Percentiles rank a stretch among this genome's conserved stretches.
Evolutionary conservation across 148 eudicot genomes (phyloP).

Genomic region (Arctostaphylos glauca): DNA sequence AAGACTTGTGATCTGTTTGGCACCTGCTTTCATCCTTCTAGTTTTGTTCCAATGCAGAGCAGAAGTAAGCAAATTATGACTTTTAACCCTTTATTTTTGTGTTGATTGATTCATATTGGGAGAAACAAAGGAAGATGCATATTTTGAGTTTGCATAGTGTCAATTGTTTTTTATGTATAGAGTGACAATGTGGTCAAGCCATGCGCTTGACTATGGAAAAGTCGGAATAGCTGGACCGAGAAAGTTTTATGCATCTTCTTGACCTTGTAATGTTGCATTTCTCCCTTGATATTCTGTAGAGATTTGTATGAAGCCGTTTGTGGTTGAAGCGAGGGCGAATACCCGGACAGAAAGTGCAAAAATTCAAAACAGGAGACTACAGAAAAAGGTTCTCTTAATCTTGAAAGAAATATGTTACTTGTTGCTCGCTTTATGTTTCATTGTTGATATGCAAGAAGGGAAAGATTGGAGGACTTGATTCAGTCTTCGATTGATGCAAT

Average conservation of each 20-base stretch:
- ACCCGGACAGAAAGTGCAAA: conserved; percentile 62
- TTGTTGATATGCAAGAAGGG: background rate
- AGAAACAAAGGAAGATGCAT: background rate
- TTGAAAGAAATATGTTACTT: background rate
- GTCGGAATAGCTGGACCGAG: background rate
- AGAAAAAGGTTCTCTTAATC: conserved; percentile 56
- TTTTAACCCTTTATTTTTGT: background rate
- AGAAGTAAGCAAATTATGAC: conserved; percentile 30
- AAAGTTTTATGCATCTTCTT: background rate
- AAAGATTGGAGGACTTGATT: background rate
- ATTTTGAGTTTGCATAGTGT: background rate
- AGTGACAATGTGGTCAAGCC: too few relatives aligned
- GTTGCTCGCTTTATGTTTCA: background rate
- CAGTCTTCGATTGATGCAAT: background rate
- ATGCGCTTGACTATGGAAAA: too few relatives aligned
- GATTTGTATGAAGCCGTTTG: conserved; percentile 43
- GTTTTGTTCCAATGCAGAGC: conserved; percentile 29
- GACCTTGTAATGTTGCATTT: conserved; percentile 12
- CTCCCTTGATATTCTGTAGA: conserved; percentile 25
- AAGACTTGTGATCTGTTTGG: conserved; percentile 35
- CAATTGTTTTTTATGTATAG: too few relatives aligned
- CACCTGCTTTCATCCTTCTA: conserved; percentile 10
- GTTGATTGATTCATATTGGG: background rate
- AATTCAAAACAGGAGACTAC: conserved; percentile 63
- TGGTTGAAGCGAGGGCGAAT: conserved; percentile 57